Evolutionary conservation across 106 monocot genomes (phyloP).

Genomic region (Platanthera zijinensis): DNA sequence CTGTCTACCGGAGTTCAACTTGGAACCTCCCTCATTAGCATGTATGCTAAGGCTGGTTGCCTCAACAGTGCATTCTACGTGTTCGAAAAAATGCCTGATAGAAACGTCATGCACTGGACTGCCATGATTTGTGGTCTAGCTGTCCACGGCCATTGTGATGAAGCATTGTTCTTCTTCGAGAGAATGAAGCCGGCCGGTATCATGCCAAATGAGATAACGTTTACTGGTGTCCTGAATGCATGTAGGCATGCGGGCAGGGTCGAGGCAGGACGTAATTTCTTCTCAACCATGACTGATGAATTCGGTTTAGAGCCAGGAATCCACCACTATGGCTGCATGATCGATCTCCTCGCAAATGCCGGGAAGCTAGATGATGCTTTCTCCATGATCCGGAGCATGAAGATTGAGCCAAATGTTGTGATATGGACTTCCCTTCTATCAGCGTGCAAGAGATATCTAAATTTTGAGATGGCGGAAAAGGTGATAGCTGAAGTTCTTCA

Average conservation of each 20-base stretch:
- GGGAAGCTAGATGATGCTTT: conserved; percentile 61
- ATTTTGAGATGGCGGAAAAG: conserved; percentile 46
- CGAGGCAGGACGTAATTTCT: conserved; percentile 32
- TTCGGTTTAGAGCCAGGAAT: conserved; percentile 44
- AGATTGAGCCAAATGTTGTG: conserved; percentile 52
- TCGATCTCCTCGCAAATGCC: conserved; percentile 51
- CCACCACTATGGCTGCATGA: conserved; percentile 73
- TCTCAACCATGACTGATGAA: conserved; percentile 35
- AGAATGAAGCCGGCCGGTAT: conserved; percentile 36
- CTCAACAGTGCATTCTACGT: conserved; percentile 32
- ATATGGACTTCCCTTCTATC: conserved; percentile 49
- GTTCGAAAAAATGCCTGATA: conserved; percentile 38
- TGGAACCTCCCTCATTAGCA: conserved; percentile 45
- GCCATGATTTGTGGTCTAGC: conserved; percentile 72
- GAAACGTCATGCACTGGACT: conserved; percentile 60
- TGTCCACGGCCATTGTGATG: conserved; percentile 34
- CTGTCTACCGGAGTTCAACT: conserved; percentile 23
- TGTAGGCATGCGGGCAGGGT: conserved; percentile 53
- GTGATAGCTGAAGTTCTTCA: conserved; percentile 29
- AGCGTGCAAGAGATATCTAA: conserved; percentile 47
- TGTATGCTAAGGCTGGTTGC: conserved; percentile 52
- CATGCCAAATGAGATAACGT: conserved; percentile 53
- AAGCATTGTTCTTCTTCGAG: conserved; percentile 43
- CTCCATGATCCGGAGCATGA: conserved; percentile 41
- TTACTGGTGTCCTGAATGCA: conserved; percentile 55